A percentile compares a stretch with the other conserved stretches of the same genome.
Conservation (phyloP, 164 flowering plant genomes). For the Brasenia schreberi region DNA sequence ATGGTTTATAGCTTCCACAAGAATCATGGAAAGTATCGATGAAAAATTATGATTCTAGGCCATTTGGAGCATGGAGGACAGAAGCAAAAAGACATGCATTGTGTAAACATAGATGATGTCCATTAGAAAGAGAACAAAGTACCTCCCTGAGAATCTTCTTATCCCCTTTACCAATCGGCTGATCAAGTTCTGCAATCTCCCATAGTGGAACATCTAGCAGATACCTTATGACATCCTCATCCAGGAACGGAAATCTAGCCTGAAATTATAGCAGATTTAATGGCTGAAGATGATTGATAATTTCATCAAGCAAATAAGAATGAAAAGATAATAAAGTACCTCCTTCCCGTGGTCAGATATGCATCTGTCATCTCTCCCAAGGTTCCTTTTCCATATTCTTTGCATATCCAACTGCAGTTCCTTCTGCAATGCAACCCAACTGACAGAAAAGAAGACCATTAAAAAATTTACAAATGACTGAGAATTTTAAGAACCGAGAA, state of each 20-base stretch:
- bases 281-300: neutral
- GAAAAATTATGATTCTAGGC: too few species aligned
- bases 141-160: slow-evolving; percentile 97
- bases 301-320: neutral
- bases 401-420: slow-evolving; percentile 98
- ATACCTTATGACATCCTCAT: slow-evolving; percentile 79
- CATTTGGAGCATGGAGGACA: too few species aligned
- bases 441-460: slow-evolving; percentile 7
- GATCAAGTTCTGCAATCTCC: slow-evolving; percentile 78
- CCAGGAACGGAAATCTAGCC: slow-evolving; percentile 97
- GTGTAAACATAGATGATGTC: too few species aligned
- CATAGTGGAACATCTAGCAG: slow-evolving; percentile 77
- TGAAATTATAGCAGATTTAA: slow-evolving; percentile 7
- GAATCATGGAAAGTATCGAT: too few species aligned
- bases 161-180: slow-evolving; percentile 83
- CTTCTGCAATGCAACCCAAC: slow-evolving; percentile 71
- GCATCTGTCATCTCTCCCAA: slow-evolving; percentile 97
- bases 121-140: neutral
- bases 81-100: too few species aligned
- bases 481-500: too few species aligned
- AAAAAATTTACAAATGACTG: too few species aligned
- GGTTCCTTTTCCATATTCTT: slow-evolving; percentile 96
- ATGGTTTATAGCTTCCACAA: too few species aligned
- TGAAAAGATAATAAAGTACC: slow-evolving; percentile 24
- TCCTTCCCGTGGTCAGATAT: slow-evolving; percentile 89